phyloP scores from a whole-genome alignment of 805 yeast species.

The Tetrapisispora phaffii region DNA sequence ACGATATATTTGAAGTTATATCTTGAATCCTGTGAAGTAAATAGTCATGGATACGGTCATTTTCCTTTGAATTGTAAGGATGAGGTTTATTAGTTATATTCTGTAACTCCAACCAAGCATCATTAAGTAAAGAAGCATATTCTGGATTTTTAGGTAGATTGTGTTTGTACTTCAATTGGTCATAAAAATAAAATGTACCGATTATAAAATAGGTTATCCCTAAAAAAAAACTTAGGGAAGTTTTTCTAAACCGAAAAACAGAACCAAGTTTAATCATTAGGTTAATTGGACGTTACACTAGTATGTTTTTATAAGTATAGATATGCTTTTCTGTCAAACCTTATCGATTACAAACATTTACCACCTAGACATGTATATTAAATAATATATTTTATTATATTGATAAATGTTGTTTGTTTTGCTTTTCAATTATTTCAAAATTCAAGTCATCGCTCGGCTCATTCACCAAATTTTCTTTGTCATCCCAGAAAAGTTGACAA shows the following conservation, averaged over 20 bases:
- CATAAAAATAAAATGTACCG: constrained; percentile 29
- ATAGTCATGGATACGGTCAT: constrained; percentile 67
- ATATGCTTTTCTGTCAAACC: no score
- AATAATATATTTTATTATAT: no score
- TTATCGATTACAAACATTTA: no score
- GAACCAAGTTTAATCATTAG: constrained; percentile 18
- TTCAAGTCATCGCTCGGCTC: no score
- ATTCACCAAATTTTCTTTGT: no score
- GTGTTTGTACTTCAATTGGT: constrained; percentile 10
- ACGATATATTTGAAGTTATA: constrained; percentile 22
- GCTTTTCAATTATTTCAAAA: no score
- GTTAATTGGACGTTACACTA: no score
- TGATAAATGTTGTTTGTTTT: no score
- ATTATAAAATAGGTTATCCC: constrained; percentile 38
- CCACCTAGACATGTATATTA: no score
- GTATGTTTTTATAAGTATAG: no score
- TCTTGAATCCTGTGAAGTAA: constrained; percentile 36
- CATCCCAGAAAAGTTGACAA: not conserved
- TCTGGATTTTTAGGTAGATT: constrained; percentile 28
- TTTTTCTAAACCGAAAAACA: constrained; percentile 62
- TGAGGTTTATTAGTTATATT: constrained; percentile 56
- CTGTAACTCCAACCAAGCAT: constrained; percentile 66
- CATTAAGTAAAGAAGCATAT: constrained; percentile 27
- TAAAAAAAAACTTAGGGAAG: constrained; percentile 51
- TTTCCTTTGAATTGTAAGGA: constrained; percentile 69